Conservation (phyloP, 768 basidiomycete species). For the Hebeloma cylindrosporum region DNA sequence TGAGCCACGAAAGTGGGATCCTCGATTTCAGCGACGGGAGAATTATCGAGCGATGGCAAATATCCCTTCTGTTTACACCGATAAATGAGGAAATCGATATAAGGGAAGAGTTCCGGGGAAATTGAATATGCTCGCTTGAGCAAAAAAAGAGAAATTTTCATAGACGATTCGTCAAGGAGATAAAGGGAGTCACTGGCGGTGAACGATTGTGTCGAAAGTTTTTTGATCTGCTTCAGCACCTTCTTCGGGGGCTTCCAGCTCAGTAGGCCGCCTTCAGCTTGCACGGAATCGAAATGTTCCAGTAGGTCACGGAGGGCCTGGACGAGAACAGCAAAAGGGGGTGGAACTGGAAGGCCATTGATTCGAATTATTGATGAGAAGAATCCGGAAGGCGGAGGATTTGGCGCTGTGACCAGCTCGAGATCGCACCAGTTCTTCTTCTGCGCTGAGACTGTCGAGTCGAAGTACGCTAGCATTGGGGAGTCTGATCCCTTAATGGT, state of each 20-base stretch:
- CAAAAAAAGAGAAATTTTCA: too few relatives aligned
- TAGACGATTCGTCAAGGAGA: too few relatives aligned
- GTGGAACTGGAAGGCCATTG: conserved; percentile 17
- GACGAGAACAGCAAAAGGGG: conserved; percentile 15
- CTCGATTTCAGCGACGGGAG: too few relatives aligned
- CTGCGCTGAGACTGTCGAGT: conserved; percentile 12
- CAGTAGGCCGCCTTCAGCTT: conserved; percentile 2
- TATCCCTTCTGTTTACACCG: too few relatives aligned
- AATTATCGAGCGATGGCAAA: too few relatives aligned
- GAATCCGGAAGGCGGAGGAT: conserved; percentile 19
- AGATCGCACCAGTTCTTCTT: conserved; percentile 18
- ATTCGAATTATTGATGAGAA: conserved; percentile 8
- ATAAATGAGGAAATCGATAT: too few relatives aligned
- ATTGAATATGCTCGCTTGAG: conserved; percentile 12
- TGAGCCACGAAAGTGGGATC: too few relatives aligned
- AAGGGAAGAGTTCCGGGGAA: conserved; percentile 16
- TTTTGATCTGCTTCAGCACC: too few relatives aligned
- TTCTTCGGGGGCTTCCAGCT: conserved; percentile 13
- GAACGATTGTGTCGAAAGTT: too few relatives aligned
- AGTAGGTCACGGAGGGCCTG: conserved; percentile 11
- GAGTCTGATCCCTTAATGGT: conserved; percentile 14
- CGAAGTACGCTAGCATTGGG: conserved; percentile 16
- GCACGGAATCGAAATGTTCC: conserved; percentile 6
- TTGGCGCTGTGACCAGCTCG: conserved; percentile 11
- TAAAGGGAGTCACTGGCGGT: too few relatives aligned